Evolutionary conservation across 257 asterid genomes (phyloP).

Genomic region (Pogostemon cablin): DNA sequence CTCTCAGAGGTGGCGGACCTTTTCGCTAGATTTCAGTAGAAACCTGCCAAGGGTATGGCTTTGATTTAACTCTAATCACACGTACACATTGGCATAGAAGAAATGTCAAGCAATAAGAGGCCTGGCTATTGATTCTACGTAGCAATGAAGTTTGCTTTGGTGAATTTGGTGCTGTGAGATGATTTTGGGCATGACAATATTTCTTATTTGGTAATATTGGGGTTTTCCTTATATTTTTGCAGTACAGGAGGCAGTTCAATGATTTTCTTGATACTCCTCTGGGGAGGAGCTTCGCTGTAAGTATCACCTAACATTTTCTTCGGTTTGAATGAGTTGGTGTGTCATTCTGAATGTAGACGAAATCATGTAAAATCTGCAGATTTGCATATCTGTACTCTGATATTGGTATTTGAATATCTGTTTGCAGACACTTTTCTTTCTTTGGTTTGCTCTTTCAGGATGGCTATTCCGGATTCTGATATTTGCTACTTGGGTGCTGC

Average conservation of each 20-base stretch:
- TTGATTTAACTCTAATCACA: neutral
- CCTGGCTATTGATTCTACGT: neutral
- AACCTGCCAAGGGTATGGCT: conserved; percentile 74
- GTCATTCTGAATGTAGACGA: conserved; percentile 23
- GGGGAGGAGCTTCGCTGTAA: conserved; percentile 83
- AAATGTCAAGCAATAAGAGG: neutral
- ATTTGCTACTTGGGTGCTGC: conserved; percentile 85
- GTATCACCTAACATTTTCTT: conserved; percentile 32
- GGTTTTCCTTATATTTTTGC: conserved; percentile 40
- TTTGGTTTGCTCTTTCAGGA: conserved; percentile 98
- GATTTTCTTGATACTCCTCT: conserved; percentile 77
- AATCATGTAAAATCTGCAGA: conserved; percentile 18
- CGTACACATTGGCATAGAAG: neutral
- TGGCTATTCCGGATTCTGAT: conserved; percentile 87
- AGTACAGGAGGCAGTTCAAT: conserved; percentile 82
- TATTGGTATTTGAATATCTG: conserved; percentile 16
- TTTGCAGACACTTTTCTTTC: conserved; percentile 87
- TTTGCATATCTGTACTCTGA: conserved; percentile 25
- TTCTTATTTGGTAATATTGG: conserved; percentile 1
- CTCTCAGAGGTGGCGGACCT: conserved; percentile 71
- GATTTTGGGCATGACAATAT: conserved; percentile 13
- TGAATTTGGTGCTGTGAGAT: conserved; percentile 25
- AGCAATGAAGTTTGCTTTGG: conserved; percentile 9
- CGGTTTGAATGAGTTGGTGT: neutral
- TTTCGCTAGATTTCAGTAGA: conserved; percentile 66